Evolutionary conservation across 768 basidiomycete genomes (phyloP).

Genomic region (Serendipita sp.): DNA sequence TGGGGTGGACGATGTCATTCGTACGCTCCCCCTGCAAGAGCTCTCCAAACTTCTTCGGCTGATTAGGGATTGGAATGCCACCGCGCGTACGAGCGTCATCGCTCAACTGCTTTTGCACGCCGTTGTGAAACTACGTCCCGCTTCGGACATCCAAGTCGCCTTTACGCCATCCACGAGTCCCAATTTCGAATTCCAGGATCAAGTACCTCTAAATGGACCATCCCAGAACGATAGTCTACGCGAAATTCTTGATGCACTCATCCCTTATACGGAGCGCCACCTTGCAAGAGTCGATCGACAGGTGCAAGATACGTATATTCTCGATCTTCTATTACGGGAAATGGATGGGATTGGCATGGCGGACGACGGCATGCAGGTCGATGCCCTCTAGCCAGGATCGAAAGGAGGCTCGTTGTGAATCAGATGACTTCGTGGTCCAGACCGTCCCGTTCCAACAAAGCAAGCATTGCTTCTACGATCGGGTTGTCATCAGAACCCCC

Average conservation of each 20-base stretch:
- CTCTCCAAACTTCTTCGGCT: slow-evolving; percentile 69
- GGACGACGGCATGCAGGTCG: slow-evolving; percentile 5
- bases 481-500: slow-evolving; percentile 35
- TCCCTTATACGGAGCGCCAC: slow-evolving; percentile 94
- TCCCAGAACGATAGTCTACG: slow-evolving; percentile 29
- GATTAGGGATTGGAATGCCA: slow-evolving; percentile 89
- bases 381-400: not conserved
- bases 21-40: slow-evolving; percentile 52
- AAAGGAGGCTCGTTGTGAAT: not conserved
- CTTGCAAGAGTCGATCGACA: slow-evolving; percentile 68
- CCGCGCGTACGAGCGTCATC: slow-evolving; percentile 67
- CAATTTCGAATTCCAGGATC: slow-evolving; percentile 14
- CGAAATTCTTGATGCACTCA: slow-evolving; percentile 69
- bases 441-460: slow-evolving; percentile 24
- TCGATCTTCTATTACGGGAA: slow-evolving; percentile 77
- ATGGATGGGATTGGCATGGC: slow-evolving; percentile 42
- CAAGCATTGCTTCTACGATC: slow-evolving; percentile 30
- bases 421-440: slow-evolving; percentile 8
- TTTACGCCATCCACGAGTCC: slow-evolving; percentile 27
- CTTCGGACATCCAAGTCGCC: slow-evolving; percentile 56
- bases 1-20: slow-evolving; percentile 70
- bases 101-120: slow-evolving; percentile 78
- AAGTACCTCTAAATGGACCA: slow-evolving; percentile 17
- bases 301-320: slow-evolving; percentile 88
- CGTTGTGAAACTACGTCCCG: slow-evolving; percentile 57